Base-by-base conservation (phyloP, 2,329 filamentous ascomycete species). In the Colletotrichum zoysiae region DNA sequence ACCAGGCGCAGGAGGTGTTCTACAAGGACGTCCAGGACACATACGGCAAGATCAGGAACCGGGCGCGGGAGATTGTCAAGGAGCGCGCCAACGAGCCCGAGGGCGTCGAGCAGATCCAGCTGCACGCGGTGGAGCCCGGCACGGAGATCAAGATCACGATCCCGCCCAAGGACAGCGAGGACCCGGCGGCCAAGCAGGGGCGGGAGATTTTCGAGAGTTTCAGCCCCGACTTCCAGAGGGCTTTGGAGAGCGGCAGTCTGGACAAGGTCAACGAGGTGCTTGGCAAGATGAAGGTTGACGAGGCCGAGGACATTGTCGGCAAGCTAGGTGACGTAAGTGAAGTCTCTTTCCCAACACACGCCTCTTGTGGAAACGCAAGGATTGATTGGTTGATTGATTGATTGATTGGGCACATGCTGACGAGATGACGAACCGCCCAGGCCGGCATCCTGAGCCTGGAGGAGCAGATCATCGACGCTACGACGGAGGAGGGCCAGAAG, bases 41-140 rank as follows among this genome's bases (percentile, higher is more conserved):
- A 3, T 98, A 97, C 82, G 86, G 87, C 77, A 90, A 92, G 65
- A 98, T 99, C 81, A 91, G 90, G 77, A 91, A 86, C 35, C 90
- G 96, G 59, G 91, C 93, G 1, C 86, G 88, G 8, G 93, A 97
- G 81, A 92, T 97, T 74, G 81, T 86, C 66, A 82, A 83, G 23
- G 84, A 90, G 81, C 81, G 86, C 72, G 86, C 85, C 20, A 84
- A 84, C 74, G 86, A 88, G 65, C 84, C 79, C 3, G 82, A 84
- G 71, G 94, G 92, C 26, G 92, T 97, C 12, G 96, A 99, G 84
- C 95, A 98, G 82, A 99, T 99, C 76, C 97, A 99, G 82, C 88
- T 99, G 58, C 96, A 99, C 80, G 95, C 96, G 18, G 95, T 99
- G 14, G 95, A 98, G 81, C 95, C 95, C 0, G 93, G 92, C 59